These are phyloP conservation scores for Aspergillus quadrilineatus DNA, from an alignment of 2,329 filamentous ascomycete species.

Conservation along the genomic window DNA sequence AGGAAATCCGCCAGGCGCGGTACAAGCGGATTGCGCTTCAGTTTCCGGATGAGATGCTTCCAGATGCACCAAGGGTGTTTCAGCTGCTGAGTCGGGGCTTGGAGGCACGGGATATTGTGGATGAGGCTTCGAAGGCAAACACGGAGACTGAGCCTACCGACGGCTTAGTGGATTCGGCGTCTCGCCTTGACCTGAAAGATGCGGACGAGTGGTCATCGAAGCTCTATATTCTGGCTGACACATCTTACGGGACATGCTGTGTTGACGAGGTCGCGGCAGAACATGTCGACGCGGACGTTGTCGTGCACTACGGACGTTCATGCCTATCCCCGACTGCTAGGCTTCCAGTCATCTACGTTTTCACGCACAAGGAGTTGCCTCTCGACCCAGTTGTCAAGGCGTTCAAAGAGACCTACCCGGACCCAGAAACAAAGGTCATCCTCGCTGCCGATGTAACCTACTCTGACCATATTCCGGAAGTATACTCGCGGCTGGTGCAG, in stretches of 20 bases:
- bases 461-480: constrained; percentile 65
- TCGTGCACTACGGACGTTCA: constrained; percentile 90
- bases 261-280: constrained; percentile 96
- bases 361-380: constrained; percentile 71
- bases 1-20: constrained; percentile 68
- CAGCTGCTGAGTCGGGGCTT: constrained; percentile 61
- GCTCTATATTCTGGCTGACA: constrained; percentile 88
- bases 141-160: constrained; percentile 10
- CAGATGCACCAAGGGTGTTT: constrained; percentile 78
- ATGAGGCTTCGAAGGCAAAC: constrained; percentile 17
- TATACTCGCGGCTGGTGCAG: constrained; percentile 57
- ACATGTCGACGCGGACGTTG: constrained; percentile 83
- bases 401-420: constrained; percentile 69
- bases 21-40: constrained; percentile 85
- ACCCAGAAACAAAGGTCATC: constrained; percentile 64
- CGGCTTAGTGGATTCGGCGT: constrained; percentile 26
- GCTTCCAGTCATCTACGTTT: constrained; percentile 86
- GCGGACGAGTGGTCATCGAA: constrained; percentile 32
- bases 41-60: constrained; percentile 90
- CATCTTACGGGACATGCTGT: constrained; percentile 94
- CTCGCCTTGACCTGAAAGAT: constrained; percentile 28
- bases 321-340: constrained; percentile 88
- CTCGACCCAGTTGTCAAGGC: constrained; percentile 57
- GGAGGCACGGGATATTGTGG: constrained; percentile 26
- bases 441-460: constrained; percentile 91